A percentile compares a stretch with the other conserved stretches of the same genome.
Conservation (phyloP, 2,329 filamentous ascomycete genomes). For the Myriosclerotinia duriaeana region DNA sequence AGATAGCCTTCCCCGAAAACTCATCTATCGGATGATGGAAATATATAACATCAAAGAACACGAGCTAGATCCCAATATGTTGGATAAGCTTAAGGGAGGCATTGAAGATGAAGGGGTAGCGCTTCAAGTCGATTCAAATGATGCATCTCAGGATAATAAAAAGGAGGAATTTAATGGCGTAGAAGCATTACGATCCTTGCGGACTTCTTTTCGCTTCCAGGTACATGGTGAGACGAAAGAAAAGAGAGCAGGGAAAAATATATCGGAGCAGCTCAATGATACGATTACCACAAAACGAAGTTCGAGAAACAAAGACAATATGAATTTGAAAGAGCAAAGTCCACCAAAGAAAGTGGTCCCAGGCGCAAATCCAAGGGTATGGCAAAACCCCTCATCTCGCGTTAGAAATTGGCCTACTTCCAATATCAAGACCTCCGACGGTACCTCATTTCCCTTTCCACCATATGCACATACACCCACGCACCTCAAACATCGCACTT, state of each 20-base stretch:
- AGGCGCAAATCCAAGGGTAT: slow-evolving; percentile 1
- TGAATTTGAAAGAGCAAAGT: neutral
- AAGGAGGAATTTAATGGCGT: neutral
- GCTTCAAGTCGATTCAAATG: neutral
- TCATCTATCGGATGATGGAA: slow-evolving; percentile 33
- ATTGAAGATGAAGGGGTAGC: slow-evolving; percentile 27
- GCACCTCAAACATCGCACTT: neutral
- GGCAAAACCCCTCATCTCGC: slow-evolving; percentile 15
- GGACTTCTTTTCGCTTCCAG: slow-evolving; percentile 6
- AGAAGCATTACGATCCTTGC: neutral
- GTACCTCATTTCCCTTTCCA: neutral
- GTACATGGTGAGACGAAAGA: neutral
- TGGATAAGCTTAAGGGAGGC: slow-evolving; percentile 25
- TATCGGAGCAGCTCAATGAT: neutral
- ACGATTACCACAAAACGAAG: neutral
- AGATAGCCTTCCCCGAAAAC: slow-evolving; percentile 29
- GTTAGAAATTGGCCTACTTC: neutral
- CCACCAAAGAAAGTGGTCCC: neutral
- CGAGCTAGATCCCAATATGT: slow-evolving; percentile 29
- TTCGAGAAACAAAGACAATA: neutral
- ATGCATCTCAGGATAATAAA: neutral
- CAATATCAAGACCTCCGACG: neutral
- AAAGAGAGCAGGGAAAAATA: neutral
- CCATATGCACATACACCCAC: neutral
- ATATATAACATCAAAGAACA: slow-evolving; percentile 32